Base-by-base conservation (phyloP, 2,329 filamentous ascomycete genomes). In the Dendrostoma leiphaemia region DNA sequence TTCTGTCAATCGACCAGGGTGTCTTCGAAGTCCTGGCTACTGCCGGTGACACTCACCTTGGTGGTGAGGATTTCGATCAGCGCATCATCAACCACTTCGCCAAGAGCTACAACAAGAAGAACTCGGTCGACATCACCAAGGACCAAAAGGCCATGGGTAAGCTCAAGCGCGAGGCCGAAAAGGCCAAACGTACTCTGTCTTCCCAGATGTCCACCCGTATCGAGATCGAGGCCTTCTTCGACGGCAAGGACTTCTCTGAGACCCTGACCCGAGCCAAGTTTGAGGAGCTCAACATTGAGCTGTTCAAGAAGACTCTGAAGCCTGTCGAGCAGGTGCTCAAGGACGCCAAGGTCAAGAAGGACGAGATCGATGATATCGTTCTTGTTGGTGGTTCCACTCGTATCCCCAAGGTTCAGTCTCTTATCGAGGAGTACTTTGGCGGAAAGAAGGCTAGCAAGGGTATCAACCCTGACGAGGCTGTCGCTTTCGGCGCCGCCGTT, bases 301-400 rank as follows among this genome's bases (percentile, higher is more conserved):
- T 97, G 59, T 97, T 97, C 88, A 96, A 96, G 88, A 96, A 94
- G 85, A 97, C 94, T 56, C 85, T 97, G 63, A 96, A 97, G 86
- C 93, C 94, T 55, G 94, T 97, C 63, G 91, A 97, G 81, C 92
- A 97, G 83, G 94, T 97, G 64, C 84, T 99, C 71, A 96, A 96
- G 82, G 94, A 97, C 66, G 91, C 92, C 73, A 96, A 97, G 83
- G 83, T 97, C 67, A 93, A 93, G 86, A 97, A 97, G 88, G 78
- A 76, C 59, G 92, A 97, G 67, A 84, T 99, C 65, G 86, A 97
- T 68, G 94, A 97, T 72, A 97, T 99, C 64, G 94, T 99, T 62
- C 86, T 97, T 48, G 93, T 97, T 61, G 94, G 94, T 86, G 94
- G 94, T 76, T 97, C 94, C 59, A 97, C 94, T 63, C 93, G 94